Evolutionary conservation across 805 yeast genomes (phyloP).

Genomic region (Sugiyamaella valdiviana): DNA sequence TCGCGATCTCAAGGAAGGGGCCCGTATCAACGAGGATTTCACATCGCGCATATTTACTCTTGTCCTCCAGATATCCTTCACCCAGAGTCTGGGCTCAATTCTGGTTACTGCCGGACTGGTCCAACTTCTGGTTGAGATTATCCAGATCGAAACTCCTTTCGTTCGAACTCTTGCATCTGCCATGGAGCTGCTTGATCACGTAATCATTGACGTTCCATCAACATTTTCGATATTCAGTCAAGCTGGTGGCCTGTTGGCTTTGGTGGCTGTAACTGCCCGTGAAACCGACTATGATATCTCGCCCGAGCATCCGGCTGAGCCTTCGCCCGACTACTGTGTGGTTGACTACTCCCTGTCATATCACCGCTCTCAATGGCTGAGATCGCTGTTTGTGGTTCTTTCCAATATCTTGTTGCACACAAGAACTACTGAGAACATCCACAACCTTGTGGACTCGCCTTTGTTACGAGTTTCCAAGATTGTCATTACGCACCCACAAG

Average conservation of each 20-base stretch:
- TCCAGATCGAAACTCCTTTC: conserved; percentile 46
- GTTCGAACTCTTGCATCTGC: conserved; percentile 60
- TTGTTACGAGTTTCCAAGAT: conserved; percentile 55
- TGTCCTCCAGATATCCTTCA: conserved; percentile 48
- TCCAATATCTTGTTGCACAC: conserved; percentile 61
- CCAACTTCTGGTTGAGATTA: conserved; percentile 55
- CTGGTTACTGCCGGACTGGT: conserved; percentile 72
- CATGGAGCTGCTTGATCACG: conserved; percentile 47
- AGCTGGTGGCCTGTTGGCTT: conserved; percentile 54
- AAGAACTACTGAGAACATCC: conserved; percentile 67
- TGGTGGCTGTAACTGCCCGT: conserved; percentile 54
- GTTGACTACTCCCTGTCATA: conserved; percentile 33
- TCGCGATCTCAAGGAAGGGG: conserved; percentile 42
- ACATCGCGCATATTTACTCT: conserved; percentile 50
- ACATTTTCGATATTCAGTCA: conserved; percentile 56
- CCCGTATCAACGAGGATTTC: conserved; percentile 43
- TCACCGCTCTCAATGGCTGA: conserved; percentile 37
- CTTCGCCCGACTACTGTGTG: conserved; percentile 44
- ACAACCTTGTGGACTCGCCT: conserved; percentile 82
- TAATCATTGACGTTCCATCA: conserved; percentile 35
- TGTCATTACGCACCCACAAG: conserved; percentile 48
- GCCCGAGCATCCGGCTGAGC: conserved; percentile 12
- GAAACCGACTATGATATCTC: conserved; percentile 59
- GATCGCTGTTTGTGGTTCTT: conserved; percentile 57
- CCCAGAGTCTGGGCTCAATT: conserved; percentile 34